These are phyloP conservation scores for Ophiostoma sp. DNA, from an alignment of 2,329 filamentous ascomycete species.

Conservation along the genomic window DNA sequence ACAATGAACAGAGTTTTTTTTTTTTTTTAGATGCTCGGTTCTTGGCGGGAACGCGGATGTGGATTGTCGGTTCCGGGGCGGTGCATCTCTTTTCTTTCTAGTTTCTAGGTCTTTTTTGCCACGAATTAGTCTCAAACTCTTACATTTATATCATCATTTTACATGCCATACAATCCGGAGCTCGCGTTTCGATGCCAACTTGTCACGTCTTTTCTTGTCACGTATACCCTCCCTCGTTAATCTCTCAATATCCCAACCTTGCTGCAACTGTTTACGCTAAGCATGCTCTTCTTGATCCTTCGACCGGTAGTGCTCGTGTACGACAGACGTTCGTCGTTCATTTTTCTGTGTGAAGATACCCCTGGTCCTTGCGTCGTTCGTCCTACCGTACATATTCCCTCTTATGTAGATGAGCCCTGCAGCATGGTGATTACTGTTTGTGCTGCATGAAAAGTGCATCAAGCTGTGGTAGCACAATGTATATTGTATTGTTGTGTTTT, in stretches of 20 bases:
- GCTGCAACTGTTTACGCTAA: not conserved
- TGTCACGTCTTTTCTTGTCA: not conserved
- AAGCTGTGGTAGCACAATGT: not conserved
- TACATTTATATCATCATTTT: not conserved
- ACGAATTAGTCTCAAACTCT: not conserved
- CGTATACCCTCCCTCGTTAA: not conserved
- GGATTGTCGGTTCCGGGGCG: not conserved
- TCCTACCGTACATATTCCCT: not conserved
- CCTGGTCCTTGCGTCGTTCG: conserved; percentile 14
- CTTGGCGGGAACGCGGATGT: conserved; percentile 5
- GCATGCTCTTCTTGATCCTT: not conserved
- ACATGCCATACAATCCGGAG: not conserved
- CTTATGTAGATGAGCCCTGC: not conserved
- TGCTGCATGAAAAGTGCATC: not conserved
- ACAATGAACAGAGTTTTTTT: too few species aligned
- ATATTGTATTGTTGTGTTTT: not conserved
- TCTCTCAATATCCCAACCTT: not conserved
- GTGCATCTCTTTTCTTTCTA: not conserved
- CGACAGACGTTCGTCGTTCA: not conserved
- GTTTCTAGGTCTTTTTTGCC: not conserved
- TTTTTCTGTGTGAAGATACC: not conserved
- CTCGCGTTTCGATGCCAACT: not conserved
- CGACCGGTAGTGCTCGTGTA: not conserved
- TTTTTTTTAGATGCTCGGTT: not conserved
- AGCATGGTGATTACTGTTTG: conserved; percentile 12